Conservation (phyloP, 192 early-diverging fungal species). For the Chytriomyces sp. region DNA sequence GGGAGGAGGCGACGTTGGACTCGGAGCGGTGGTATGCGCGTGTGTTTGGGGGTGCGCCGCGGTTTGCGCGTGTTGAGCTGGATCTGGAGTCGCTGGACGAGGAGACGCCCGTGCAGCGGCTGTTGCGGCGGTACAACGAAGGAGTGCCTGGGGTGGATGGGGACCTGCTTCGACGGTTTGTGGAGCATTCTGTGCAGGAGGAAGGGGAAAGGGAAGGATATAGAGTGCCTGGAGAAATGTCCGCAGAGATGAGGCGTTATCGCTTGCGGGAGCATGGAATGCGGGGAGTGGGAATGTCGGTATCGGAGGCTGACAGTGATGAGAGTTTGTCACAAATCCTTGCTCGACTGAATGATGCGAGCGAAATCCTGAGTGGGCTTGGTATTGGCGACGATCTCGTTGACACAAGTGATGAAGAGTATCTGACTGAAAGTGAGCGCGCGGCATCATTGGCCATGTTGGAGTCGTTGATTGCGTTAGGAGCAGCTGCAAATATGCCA, state of each 20-base stretch:
- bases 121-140: conserved; percentile 23
- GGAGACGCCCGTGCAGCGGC: conserved; percentile 25
- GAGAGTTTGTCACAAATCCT: conserved; percentile 6
- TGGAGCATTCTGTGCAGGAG: background rate
- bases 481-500: background rate
- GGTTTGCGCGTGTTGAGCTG: background rate
- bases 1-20: background rate
- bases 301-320: too few relatives aligned
- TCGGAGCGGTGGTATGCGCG: conserved; percentile 19
- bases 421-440: background rate
- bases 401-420: background rate
- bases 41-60: conserved; percentile 6
- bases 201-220: too few relatives aligned
- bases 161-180: conserved; percentile 8
- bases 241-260: background rate
- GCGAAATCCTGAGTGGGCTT: background rate
- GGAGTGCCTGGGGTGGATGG: conserved; percentile 18
- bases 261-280: background rate
- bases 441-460: conserved; percentile 3
- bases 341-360: background rate
- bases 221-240: background rate
- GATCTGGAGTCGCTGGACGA: background rate
- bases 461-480: conserved; percentile 4
- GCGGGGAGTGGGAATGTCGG: background rate
- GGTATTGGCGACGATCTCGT: background rate